These are phyloP conservation scores for Colletotrichum kahawae DNA, from an alignment of 2,329 filamentous ascomycete species.

Conservation along the genomic window DNA sequence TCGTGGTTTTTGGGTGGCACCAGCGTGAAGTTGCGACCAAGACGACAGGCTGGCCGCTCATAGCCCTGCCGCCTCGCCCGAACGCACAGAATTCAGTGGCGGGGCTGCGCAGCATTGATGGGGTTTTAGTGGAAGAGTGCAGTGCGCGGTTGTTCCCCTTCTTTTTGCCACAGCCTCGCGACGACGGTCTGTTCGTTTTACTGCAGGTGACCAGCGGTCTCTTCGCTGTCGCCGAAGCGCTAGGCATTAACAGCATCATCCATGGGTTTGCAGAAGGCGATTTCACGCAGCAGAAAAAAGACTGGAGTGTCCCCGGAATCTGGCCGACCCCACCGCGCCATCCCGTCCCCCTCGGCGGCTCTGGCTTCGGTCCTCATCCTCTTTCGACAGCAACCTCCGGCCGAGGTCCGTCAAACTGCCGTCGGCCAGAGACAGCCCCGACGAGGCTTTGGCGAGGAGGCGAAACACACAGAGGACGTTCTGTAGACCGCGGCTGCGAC, in stretches of 20 bases:
- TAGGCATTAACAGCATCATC: background rate
- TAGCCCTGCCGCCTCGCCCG: constrained; percentile 7
- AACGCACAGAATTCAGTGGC: background rate
- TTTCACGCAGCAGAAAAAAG: background rate
- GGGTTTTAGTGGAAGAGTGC: background rate
- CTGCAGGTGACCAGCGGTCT: background rate
- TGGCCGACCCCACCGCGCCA: constrained; percentile 12
- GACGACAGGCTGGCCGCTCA: background rate
- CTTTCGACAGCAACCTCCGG: constrained; percentile 11
- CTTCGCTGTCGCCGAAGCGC: constrained; percentile 14
- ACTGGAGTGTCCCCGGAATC: constrained; percentile 13
- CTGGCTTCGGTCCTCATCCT: background rate
- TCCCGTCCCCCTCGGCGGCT: background rate
- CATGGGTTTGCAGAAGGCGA: background rate
- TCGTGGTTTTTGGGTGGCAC: constrained; percentile 1
- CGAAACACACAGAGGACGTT: background rate
- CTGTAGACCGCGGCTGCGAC: background rate
- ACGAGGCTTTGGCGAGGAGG: background rate
- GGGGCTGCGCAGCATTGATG: constrained; percentile 19
- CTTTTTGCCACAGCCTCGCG: constrained; percentile 19
- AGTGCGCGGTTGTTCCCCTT: background rate
- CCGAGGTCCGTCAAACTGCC: constrained; percentile 5
- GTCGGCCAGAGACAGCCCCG: background rate
- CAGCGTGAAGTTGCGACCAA: background rate
- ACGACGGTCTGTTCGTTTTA: constrained; percentile 7